Evolutionary conservation across 2,329 filamentous ascomycete genomes (phyloP), one percentile per base, ranked within the genome.

Genomic region (Pyricularia sp.): DNA sequence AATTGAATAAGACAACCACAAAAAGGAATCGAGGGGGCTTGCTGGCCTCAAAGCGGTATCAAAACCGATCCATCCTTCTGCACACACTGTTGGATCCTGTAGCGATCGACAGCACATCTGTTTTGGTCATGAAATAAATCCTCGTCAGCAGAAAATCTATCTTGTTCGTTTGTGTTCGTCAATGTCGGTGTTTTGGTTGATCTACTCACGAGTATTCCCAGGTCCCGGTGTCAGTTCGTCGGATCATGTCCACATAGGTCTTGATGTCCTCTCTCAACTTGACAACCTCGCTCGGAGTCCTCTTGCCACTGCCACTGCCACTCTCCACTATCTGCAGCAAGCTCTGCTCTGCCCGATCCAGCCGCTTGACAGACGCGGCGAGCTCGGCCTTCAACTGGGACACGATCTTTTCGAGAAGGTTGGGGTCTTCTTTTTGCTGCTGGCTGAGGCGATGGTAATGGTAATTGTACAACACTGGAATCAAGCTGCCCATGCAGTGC

Each of bases 401-500:
- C 12, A 70, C 67, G n/a, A 70, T 42, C 26, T 26, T 26, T 2
- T 26, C 58, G 23, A 23, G n/a, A 1, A 23, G 10, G 7, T 26
- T 26, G 6, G n/a, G 14, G 9, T 26, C 58, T 25, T 61, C 58
- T 26, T 61, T 26, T 61, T 61, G n/a, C 5, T 61, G n/a, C 58
- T 61, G 58, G 58, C 23, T 61, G 58, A 25, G 58, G 14, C 61
- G 65, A n/a, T 68, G 67, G 26, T 65, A 30, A n/a, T 66, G 66
- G 23, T 68, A 33, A 64, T 70, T 69, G 67, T 71, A 71, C 50
- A 73, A 63, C 4, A 73, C 70, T 10, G 72, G 72, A 2, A 73
- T 70, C 20, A 72, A 31, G 33, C 70, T 73, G 10, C 73, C 64
- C 58, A 73, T 68, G 63, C 71, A 73, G 42, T 70, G 68, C 2